Base-by-base conservation (phyloP, 345 rosid genomes). In the Chamaenerion angustifolium region DNA sequence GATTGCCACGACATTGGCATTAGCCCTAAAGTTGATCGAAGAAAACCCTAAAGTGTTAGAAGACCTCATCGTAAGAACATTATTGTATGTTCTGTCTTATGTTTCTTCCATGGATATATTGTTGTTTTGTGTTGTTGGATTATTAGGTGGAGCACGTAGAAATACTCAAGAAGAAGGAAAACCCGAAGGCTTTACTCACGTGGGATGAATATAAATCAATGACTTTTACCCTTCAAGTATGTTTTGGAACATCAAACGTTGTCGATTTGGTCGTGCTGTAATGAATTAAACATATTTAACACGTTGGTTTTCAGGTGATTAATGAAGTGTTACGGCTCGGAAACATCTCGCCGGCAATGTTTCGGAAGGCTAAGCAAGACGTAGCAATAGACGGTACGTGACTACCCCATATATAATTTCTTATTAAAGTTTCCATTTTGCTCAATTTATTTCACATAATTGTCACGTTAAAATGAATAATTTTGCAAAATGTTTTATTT, bases 191-290 rank as follows among this genome's bases (percentile, higher is more conserved):
- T 11, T 14, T 64, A 12, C 21, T 74, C 16, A 53, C 73, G 15
- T 65, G 79, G 79, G 60, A 64, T 10, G 76, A 74, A 46, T 68
- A 65, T 43, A 68, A 68, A 17, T 68, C 76, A 0, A 62, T 74
- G 67, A 50, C 64, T 51, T 71, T 65, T 49, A 68, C 74, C 0
- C 71, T 49, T 51, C 67, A 62, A 18, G 74, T 68, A 10, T 42
- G 47, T 31, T 31, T 5, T 1, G 37, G 10, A 31, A 31, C 37
- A 31, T 31, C 37, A 31, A 31, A 31, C 10, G 37, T 31, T 5
- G 37, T 31, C 7, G 3, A 31, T 31, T 31, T 31, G 25, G 25
- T 21, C 25, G 0, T 31, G 7, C 5, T 31, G 3, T 31, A 5
- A 31, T 31, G 37, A 8, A 31, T 31, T 31, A 31, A 31, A 31